Conservation (phyloP, 257 asterid species). For the Agastache rugosa region DNA sequence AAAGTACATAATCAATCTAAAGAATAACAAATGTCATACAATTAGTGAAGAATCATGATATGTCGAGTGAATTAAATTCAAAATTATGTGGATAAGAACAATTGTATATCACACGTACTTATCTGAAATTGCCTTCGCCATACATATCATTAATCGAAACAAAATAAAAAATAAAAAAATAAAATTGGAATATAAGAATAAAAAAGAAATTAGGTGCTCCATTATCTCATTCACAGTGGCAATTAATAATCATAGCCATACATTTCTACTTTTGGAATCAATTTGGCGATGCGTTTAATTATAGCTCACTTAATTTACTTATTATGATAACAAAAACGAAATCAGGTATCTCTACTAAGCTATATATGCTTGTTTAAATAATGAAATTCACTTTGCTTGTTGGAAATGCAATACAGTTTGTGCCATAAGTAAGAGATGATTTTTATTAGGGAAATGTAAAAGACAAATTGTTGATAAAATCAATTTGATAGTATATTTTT, state of each 20-base stretch:
- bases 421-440: too few species aligned
- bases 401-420: neutral
- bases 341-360: neutral
- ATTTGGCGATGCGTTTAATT: neutral
- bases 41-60: constrained; percentile 11
- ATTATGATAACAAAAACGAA: neutral
- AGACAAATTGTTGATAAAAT: neutral
- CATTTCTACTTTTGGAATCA: constrained; percentile 32
- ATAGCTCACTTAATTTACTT: constrained; percentile 28
- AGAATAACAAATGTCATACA: constrained; percentile 20
- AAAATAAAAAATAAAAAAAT: neutral
- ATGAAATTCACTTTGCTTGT: neutral
- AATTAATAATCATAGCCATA: constrained; percentile 12
- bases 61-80: neutral
- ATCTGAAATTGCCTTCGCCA: constrained; percentile 21
- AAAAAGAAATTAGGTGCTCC: constrained; percentile 26
- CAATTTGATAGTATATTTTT: too few species aligned
- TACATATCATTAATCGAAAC: neutral
- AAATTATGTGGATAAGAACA: constrained; percentile 31
- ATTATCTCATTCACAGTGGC: constrained; percentile 23
- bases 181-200: neutral
- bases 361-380: neutral
- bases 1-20: constrained; percentile 3
- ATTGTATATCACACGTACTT: constrained; percentile 32
- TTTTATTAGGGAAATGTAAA: too few species aligned